phyloP scores from a whole-genome alignment of 306 rosid species.

The Cicer pinnatifidum region DNA sequence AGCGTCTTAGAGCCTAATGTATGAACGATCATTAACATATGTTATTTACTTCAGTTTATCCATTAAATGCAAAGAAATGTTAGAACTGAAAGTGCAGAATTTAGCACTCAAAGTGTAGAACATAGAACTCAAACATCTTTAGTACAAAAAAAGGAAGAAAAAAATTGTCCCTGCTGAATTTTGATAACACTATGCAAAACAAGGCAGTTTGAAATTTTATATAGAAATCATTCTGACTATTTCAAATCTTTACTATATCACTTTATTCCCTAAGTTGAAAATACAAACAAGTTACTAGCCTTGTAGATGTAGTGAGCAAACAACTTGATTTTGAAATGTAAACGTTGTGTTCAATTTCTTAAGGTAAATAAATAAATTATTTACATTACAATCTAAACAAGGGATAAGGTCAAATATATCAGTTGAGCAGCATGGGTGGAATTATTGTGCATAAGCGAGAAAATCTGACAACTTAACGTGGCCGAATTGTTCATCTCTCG shows the following conservation, averaged over 20 bases:
- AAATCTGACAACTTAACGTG: no score
- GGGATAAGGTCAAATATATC: not conserved
- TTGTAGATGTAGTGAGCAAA: not conserved
- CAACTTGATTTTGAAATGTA: not conserved
- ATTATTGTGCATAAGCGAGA: not conserved
- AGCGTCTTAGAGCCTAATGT: no score
- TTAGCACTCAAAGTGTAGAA: no score
- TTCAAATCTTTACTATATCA: no score
- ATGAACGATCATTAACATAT: no score
- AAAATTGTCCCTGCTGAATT: constrained; percentile 13
- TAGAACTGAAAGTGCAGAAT: no score
- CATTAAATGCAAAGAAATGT: no score
- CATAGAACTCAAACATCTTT: not conserved
- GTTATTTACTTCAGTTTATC: no score
- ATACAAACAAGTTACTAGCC: not conserved
- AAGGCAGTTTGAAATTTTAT: not conserved
- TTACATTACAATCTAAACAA: not conserved
- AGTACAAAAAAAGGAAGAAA: not conserved
- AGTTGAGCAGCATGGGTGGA: not conserved
- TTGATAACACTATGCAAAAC: not conserved
- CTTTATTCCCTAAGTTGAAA: no score
- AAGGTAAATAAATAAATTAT: not conserved
- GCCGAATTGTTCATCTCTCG: no score
- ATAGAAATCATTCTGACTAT: no score
- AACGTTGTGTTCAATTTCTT: not conserved